Evolutionary conservation across 2,329 filamentous ascomycete genomes (phyloP).

Genomic region (Diaporthe sp.): DNA sequence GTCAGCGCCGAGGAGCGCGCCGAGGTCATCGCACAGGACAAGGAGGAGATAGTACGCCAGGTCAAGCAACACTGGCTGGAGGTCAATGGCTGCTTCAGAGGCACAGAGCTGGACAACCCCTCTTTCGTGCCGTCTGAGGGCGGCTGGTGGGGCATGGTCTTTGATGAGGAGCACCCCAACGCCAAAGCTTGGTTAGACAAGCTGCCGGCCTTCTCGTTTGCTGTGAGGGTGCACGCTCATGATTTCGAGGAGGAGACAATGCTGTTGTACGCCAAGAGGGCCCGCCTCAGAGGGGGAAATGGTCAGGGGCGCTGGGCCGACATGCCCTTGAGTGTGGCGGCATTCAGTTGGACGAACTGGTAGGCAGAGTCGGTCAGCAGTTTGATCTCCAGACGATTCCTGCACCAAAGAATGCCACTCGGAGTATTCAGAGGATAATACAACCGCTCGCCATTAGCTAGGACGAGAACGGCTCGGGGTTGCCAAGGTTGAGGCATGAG

Average conservation of each 20-base stretch:
- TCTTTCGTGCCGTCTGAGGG: neutral
- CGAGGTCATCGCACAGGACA: neutral
- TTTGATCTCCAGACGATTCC: neutral
- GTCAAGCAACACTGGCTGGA: neutral
- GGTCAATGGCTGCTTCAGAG: neutral
- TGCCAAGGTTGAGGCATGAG: neutral
- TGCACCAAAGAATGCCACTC: neutral
- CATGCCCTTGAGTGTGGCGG: neutral
- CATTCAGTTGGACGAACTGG: neutral
- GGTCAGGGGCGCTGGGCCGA: neutral
- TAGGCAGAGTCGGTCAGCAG: too few species aligned
- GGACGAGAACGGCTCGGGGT: neutral
- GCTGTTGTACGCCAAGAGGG: neutral
- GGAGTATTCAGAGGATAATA: neutral
- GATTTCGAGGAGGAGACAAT: neutral
- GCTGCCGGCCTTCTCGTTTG: neutral
- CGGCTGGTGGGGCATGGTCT: neutral
- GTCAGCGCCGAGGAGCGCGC: neutral
- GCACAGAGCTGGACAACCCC: neutral
- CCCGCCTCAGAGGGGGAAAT: neutral
- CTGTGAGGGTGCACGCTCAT: neutral
- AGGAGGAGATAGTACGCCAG: neutral
- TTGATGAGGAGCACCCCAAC: constrained; percentile 5
- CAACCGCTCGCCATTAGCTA: neutral
- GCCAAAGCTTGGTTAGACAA: neutral